Evolutionary conservation across 768 basidiomycete species (phyloP).

Genomic region (Panaeolus papilionaceus): DNA sequence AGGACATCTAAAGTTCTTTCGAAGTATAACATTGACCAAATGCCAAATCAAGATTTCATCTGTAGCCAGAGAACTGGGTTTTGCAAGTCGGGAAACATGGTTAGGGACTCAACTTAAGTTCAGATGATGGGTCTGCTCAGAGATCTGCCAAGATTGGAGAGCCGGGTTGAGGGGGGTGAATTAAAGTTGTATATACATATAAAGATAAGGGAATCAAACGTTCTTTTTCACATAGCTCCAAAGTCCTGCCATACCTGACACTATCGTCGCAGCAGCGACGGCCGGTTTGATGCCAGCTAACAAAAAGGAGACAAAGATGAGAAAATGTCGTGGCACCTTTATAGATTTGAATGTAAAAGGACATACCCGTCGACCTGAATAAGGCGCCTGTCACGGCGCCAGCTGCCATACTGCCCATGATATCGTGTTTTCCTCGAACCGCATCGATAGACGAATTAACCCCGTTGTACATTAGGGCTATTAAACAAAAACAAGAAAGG

Average conservation of each 20-base stretch:
- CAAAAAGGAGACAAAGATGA: conserved; percentile 45
- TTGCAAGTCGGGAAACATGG: conserved; percentile 35
- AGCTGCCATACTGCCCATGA: conserved; percentile 88
- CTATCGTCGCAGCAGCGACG: conserved; percentile 85
- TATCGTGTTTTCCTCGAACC: conserved; percentile 90
- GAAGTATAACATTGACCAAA: conserved; percentile 52
- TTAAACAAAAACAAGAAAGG: conserved; percentile 35
- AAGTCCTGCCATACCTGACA: conserved; percentile 87
- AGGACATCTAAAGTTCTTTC: conserved; percentile 46
- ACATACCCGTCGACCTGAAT: conserved; percentile 93
- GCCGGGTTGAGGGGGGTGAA: conserved; percentile 49
- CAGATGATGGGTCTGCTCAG: conserved; percentile 41
- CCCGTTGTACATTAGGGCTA: conserved; percentile 95
- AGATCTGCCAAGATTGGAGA: conserved; percentile 50
- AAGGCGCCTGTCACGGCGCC: conserved; percentile 90
- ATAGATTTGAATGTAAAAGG: conserved; percentile 35
- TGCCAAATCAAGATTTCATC: conserved; percentile 50
- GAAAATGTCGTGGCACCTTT: conserved; percentile 35
- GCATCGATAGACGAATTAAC: conserved; percentile 94
- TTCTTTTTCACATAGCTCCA: conserved; percentile 96
- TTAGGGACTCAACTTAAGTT: conserved; percentile 27
- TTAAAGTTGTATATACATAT: conserved; percentile 60
- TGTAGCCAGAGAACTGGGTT: conserved; percentile 49
- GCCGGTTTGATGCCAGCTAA: conserved; percentile 93
- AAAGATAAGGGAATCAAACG: conserved; percentile 63